These are phyloP conservation scores for Aspergillus terreus DNA, from an alignment of 2,329 filamentous ascomycete genomes.

Conservation along the genomic window DNA sequence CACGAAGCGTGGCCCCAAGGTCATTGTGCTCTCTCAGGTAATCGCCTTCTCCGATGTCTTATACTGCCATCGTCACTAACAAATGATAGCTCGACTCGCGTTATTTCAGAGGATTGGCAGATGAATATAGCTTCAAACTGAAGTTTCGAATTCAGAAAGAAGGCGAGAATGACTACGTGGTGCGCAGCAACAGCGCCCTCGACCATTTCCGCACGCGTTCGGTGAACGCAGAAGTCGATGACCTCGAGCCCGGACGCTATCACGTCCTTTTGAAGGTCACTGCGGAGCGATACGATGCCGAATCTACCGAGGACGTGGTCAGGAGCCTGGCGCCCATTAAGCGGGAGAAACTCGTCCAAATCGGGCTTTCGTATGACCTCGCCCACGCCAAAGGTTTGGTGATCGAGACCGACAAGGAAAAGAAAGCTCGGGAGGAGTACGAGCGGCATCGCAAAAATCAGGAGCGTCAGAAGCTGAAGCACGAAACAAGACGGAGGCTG, in stretches of 20 bases:
- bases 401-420: conserved; percentile 37
- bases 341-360: conserved; percentile 65
- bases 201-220: conserved; percentile 64
- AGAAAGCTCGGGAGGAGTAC: conserved; percentile 32
- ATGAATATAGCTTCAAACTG: conserved; percentile 55
- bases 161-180: conserved; percentile 58
- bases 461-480: conserved; percentile 34
- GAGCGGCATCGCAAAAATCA: conserved; percentile 31
- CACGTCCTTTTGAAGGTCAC: conserved; percentile 71
- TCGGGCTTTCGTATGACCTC: conserved; percentile 45
- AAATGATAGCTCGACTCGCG: conserved; percentile 50
- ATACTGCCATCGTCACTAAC: conserved; percentile 8
- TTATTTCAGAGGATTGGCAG: conserved; percentile 57
- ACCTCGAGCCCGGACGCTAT: conserved; percentile 71
- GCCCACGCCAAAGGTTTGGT: conserved; percentile 44
- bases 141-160: conserved; percentile 59
- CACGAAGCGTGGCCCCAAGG: conserved; percentile 49
- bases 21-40: conserved; percentile 57
- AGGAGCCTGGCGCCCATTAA: conserved; percentile 58
- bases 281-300: conserved; percentile 55
- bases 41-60: not conserved
- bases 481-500: conserved; percentile 36
- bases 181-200: conserved; percentile 50
- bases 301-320: conserved; percentile 64
- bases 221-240: conserved; percentile 67